Percentiles rank a stretch among this genome's conserved stretches.
Conservation (phyloP, 768 basidiomycete genomes). For the Phlebiopsis flavidoalba region DNA sequence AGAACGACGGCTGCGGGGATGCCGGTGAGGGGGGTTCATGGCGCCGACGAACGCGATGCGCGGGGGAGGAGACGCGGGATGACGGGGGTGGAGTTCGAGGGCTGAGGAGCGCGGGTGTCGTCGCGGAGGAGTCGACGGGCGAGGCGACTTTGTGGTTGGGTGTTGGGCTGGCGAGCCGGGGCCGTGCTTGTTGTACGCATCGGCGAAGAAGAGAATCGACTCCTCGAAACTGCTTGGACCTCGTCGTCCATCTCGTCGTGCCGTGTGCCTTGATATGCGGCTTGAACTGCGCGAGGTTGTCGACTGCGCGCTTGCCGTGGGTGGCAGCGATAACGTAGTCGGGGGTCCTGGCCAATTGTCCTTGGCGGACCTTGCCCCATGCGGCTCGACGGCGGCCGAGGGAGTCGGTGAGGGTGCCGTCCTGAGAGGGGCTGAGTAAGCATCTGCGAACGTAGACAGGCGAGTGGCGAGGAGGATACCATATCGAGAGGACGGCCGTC, state of each 20-base stretch:
- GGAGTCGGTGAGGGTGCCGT: slow-evolving; percentile 70
- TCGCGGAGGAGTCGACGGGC: slow-evolving; percentile 28
- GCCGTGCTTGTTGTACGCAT: slow-evolving; percentile 45
- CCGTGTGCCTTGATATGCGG: slow-evolving; percentile 46
- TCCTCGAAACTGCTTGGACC: slow-evolving; percentile 59
- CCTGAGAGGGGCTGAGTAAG: slow-evolving; percentile 32
- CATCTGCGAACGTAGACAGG: background rate
- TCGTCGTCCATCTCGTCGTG: slow-evolving; percentile 57
- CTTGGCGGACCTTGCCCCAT: slow-evolving; percentile 65
- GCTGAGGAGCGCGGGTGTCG: slow-evolving; percentile 40
- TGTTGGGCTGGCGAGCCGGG: slow-evolving; percentile 28
- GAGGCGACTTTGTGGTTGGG: slow-evolving; percentile 22
- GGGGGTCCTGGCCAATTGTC: slow-evolving; percentile 67
- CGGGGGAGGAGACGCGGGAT: slow-evolving; percentile 41
- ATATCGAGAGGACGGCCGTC: slow-evolving; percentile 67
- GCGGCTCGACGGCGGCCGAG: slow-evolving; percentile 74
- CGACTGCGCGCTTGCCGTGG: slow-evolving; percentile 75
- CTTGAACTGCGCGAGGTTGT: slow-evolving; percentile 63
- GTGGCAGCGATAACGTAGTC: slow-evolving; percentile 65
- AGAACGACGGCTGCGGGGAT: slow-evolving; percentile 45
- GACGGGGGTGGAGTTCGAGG: slow-evolving; percentile 33
- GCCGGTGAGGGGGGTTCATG: slow-evolving; percentile 20
- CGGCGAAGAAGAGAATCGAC: slow-evolving; percentile 61
- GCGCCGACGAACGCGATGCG: slow-evolving; percentile 31
- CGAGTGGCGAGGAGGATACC: slow-evolving; percentile 34